Evolutionary conservation across 208 protist species (phyloP).

Genomic region (Strigomonas culicis): DNA sequence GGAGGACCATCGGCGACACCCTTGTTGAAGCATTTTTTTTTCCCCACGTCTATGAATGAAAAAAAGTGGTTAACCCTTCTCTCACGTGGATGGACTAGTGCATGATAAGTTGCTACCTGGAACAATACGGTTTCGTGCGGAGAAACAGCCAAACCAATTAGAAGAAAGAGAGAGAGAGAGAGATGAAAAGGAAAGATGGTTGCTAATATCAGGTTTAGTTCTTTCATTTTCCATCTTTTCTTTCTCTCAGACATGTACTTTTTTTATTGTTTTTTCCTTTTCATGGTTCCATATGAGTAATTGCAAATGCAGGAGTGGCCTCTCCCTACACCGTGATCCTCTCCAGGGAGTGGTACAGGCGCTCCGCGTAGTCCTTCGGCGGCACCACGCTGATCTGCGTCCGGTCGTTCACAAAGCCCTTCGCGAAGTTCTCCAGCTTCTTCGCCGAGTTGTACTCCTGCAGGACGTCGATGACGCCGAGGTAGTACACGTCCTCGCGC

Average conservation of each 20-base stretch:
- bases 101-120: too few species aligned
- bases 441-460: slow-evolving; percentile 88
- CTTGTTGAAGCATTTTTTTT: not conserved
- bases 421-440: slow-evolving; percentile 85
- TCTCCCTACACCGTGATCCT: slow-evolving; percentile 55
- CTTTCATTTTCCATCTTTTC: not conserved
- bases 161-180: slow-evolving; percentile 7
- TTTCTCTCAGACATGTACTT: not conserved
- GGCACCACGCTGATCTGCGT: slow-evolving; percentile 82
- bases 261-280: slow-evolving; percentile 16
- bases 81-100: too few species aligned
- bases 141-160: not conserved
- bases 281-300: slow-evolving; percentile 10
- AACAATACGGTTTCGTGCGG: not conserved
- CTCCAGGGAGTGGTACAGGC: slow-evolving; percentile 76
- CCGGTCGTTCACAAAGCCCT: slow-evolving; percentile 67
- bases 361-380: slow-evolving; percentile 74
- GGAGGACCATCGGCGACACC: not conserved
- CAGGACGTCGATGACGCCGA: slow-evolving; percentile 93
- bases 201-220: not conserved
- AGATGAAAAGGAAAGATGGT: slow-evolving; percentile 17
- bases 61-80: not conserved
- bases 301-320: not conserved
- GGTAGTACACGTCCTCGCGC: slow-evolving; percentile 88
- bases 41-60: not conserved